These are phyloP conservation scores for Penicillium paneum DNA, from an alignment of 2,329 filamentous ascomycete genomes.

Conservation along the genomic window DNA sequence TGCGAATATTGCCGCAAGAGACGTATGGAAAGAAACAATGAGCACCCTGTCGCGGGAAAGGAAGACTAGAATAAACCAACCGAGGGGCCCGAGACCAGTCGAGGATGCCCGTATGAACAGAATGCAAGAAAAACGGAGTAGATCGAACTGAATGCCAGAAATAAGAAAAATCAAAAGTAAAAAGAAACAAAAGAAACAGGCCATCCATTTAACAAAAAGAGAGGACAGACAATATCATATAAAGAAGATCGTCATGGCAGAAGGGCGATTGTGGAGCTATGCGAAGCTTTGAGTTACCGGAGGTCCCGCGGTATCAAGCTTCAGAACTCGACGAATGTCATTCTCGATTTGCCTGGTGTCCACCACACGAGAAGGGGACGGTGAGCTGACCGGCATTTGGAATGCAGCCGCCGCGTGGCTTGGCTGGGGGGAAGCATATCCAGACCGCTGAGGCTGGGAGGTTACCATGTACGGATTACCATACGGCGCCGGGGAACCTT, in stretches of 20 bases:
- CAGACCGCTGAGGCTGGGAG: slow-evolving; percentile 12
- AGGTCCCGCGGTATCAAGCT: slow-evolving; percentile 38
- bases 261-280: background rate
- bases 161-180: slow-evolving; percentile 2
- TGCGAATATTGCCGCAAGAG: slow-evolving; percentile 15
- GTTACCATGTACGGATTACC: slow-evolving; percentile 20
- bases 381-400: slow-evolving; percentile 18
- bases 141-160: slow-evolving; percentile 9
- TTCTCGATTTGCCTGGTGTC: slow-evolving; percentile 49
- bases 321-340: slow-evolving; percentile 48
- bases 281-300: slow-evolving; percentile 33
- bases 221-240: background rate
- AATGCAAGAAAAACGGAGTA: slow-evolving; percentile 15
- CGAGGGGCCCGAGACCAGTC: slow-evolving; percentile 21
- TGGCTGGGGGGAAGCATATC: slow-evolving; percentile 23
- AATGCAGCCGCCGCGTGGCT: slow-evolving; percentile 25
- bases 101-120: slow-evolving; percentile 17
- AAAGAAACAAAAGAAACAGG: background rate
- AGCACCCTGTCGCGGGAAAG: slow-evolving; percentile 14
- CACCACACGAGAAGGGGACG: slow-evolving; percentile 26
- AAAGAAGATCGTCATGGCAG: too few species aligned
- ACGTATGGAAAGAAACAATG: slow-evolving; percentile 10
- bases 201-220: background rate
- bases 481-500: slow-evolving; percentile 22
- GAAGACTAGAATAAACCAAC: slow-evolving; percentile 15